Conservation (phyloP, 495 filamentous ascomycete species). For the Arthonia radiata region DNA sequence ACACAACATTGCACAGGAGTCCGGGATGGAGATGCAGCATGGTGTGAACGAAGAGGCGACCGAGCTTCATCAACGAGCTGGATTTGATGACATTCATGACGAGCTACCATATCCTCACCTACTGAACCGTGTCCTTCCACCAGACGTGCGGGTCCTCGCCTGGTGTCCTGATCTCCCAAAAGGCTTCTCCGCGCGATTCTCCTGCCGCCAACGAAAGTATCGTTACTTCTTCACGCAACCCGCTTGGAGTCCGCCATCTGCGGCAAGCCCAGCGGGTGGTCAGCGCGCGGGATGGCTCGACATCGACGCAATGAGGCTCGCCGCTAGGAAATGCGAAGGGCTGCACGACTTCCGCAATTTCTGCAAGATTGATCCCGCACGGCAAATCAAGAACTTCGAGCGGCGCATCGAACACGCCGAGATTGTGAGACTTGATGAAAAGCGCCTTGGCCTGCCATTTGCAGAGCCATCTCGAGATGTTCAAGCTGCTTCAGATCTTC, state of each 20-base stretch:
- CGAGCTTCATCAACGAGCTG: slow-evolving; percentile 13
- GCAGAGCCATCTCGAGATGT: slow-evolving; percentile 6
- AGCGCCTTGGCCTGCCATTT: slow-evolving; percentile 20
- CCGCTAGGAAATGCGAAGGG: slow-evolving; percentile 55
- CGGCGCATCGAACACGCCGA: slow-evolving; percentile 50
- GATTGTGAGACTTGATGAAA: slow-evolving; percentile 38
- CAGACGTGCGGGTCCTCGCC: slow-evolving; percentile 70
- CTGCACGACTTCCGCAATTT: slow-evolving; percentile 91
- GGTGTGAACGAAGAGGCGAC: slow-evolving; percentile 4
- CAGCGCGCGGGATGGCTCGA: slow-evolving; percentile 34
- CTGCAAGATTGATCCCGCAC: slow-evolving; percentile 68
- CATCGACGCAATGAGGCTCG: slow-evolving; percentile 63
- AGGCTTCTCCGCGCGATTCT: slow-evolving; percentile 79
- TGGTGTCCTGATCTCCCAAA: slow-evolving; percentile 69
- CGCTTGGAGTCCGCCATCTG: slow-evolving; percentile 42
- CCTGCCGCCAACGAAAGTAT: slow-evolving; percentile 70
- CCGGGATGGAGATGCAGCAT: slow-evolving; percentile 5
- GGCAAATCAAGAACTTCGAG: slow-evolving; percentile 63
- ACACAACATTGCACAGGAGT: slow-evolving; percentile 2
- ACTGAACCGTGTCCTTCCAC: slow-evolving; percentile 67
- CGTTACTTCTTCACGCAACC: slow-evolving; percentile 95
- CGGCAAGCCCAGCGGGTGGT: slow-evolving; percentile 10
- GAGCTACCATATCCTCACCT: slow-evolving; percentile 62
- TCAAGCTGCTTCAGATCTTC: slow-evolving; percentile 1
- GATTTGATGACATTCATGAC: slow-evolving; percentile 51